A percentile compares a stretch with the other conserved stretches of the same genome.
Conservation (phyloP, 371 early-diverging fungal genomes). For the Syncephalastrum racemosum region DNA sequence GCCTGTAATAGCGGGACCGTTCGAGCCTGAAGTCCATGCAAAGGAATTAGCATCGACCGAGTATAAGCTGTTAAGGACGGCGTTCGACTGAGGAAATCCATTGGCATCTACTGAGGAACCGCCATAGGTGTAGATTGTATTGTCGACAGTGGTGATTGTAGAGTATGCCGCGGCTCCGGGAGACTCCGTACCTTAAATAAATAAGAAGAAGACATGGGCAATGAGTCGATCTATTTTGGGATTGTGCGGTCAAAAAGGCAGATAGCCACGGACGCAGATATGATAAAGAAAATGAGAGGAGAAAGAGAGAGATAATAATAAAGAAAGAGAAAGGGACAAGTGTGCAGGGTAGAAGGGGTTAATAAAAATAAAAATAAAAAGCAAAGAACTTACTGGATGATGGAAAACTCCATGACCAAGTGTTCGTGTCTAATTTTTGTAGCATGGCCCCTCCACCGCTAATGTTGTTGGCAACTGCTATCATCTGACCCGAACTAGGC, state of each 20-base stretch:
- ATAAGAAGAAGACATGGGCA: conserved; percentile 1
- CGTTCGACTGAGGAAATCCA: conserved; percentile 25
- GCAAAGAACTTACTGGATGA: conserved; percentile 34
- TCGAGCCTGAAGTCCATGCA: conserved; percentile 37
- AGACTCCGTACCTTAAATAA: conserved; percentile 12
- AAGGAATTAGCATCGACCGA: conserved; percentile 40
- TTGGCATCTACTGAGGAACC: conserved; percentile 37
- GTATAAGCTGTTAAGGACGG: conserved; percentile 40
- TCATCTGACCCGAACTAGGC: conserved; percentile 40
- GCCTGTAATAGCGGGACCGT: conserved; percentile 41
- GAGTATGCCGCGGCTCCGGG: conserved; percentile 26
- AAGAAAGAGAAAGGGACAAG: not conserved
- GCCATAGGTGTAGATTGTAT: conserved; percentile 47
- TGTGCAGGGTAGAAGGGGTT: not conserved
- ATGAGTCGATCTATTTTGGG: conserved; percentile 6
- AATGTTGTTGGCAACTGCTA: conserved; percentile 40
- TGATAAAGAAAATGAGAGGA: not conserved
- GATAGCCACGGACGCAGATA: not conserved
- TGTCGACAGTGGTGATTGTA: conserved; percentile 31
- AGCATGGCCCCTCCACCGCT: conserved; percentile 32
- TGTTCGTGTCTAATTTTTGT: conserved; percentile 45
- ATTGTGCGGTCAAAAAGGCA: not conserved
- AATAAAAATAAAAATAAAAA: conserved; percentile 6
- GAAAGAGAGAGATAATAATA: conserved; percentile 4
- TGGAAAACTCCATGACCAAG: conserved; percentile 49